Base-by-base conservation (phyloP, 164 flowering plant species). In the Cinnamomum chago region DNA sequence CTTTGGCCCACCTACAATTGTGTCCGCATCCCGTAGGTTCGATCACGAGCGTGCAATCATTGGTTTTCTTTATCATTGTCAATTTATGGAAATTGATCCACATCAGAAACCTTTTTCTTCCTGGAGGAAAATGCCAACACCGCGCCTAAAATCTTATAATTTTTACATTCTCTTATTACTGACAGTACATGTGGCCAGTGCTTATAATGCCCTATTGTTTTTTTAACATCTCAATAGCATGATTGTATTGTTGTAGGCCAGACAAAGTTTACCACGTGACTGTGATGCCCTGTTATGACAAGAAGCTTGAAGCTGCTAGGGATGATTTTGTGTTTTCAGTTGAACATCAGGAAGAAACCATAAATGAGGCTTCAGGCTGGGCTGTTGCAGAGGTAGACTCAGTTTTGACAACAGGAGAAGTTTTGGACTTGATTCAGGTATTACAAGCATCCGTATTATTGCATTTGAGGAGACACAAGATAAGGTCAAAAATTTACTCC, bases 201-300 rank as follows among this genome's bases (percentile, higher is more conserved):
- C 22, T 18, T 22, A 65, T 11, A 47, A 9, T 71, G 18, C 73
- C 27, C 67, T 3, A 18, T 72, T 68, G 28, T 20, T 30, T 30
- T 30, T 75, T 69, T 67, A n/a, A 71, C 50, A 2, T 40, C 64
- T 58, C 65, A 74, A 55, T 62, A 68, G 62, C 68, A 67, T 69
- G 2, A 68, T 47, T 67, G 50, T 40, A 70, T 67, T 81, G 25
- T 72, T 13, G 73, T 83, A 96, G 98, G 87, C 90, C 94, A 50
- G 94, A 88, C 6, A 85, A 96, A 50, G 79, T 92, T 72, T 96
- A 94, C 85, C 99, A 96, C 83, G 99, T 92, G 23, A 89, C 92
- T 22, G 90, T 96, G 73, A 96, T 96, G 98, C 98, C 98, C 7
- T 96, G 99, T 82, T 96, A 96, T 88, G 99, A 96, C 82, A 96